Conservation (phyloP, 441 rosid species). For the Eruca vesicaria region DNA sequence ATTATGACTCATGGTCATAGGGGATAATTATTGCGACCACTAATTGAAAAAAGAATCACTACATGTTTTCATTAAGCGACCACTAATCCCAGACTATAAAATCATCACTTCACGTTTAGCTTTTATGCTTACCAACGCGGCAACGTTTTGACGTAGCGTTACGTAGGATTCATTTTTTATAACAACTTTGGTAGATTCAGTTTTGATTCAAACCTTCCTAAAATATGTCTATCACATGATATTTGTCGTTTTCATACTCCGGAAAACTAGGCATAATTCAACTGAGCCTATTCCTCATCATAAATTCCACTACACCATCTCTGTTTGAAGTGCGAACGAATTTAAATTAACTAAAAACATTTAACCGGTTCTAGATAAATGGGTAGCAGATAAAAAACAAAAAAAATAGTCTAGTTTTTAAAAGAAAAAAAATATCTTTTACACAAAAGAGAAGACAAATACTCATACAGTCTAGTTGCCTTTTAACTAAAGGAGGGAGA, state of each 20-base stretch:
- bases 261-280: slow-evolving; percentile 31
- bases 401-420: neutral
- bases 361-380: neutral
- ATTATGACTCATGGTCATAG: slow-evolving; percentile 21
- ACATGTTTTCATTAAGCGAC: slow-evolving; percentile 22
- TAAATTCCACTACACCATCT: slow-evolving; percentile 22
- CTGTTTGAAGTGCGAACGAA: neutral
- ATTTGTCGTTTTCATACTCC: slow-evolving; percentile 30
- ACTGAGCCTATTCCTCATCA: slow-evolving; percentile 9
- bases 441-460: neutral
- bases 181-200: neutral
- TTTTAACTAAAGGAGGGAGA: slow-evolving; percentile 17
- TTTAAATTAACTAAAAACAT: slow-evolving; percentile 5
- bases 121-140: slow-evolving; percentile 12
- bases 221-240: slow-evolving; percentile 6
- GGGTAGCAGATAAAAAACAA: too few relatives aligned
- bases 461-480: slow-evolving; percentile 5
- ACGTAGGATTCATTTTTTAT: neutral
- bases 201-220: neutral
- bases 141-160: slow-evolving; percentile 2
- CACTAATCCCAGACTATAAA: neutral
- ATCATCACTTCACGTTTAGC: slow-evolving; percentile 9
- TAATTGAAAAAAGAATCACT: slow-evolving; percentile 10
- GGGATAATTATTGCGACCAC: slow-evolving; percentile 32
- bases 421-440: neutral